Base-by-base conservation (phyloP, 306 rosid genomes). In the Castanea crenata region DNA sequence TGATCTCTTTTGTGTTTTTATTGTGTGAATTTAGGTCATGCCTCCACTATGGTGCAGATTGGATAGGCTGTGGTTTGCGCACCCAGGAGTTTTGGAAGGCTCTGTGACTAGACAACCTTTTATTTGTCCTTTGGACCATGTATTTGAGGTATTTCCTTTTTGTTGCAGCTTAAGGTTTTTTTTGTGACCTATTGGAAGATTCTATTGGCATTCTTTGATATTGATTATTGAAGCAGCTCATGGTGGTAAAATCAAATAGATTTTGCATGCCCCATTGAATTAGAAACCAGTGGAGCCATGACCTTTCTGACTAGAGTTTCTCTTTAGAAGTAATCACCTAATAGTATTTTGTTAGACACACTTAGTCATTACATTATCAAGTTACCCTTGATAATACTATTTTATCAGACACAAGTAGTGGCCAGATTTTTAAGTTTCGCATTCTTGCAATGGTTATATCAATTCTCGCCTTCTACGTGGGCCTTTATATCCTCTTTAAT, bases 11-110 rank as follows among this genome's bases (percentile, higher is more conserved):
- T 57, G 44, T 70, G 55, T 62, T 59, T 69, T 71, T 62, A 57
- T 74, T 71, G 67, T 71, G 75, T 84, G 72, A 61, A 31, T 83
- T 74, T 83, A 95, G 99, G 97, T 95, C 82, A 84, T 95, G 98
- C 99, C 99, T 85, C 99, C 96, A 81, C 80, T 95, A 63, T 95
- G 99, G 99, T 95, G 99, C 91, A 88, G 96, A 82, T 58, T 95
- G 82, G 99, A 95, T 81, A 88, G 96, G 88, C 97, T 95, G n/a
- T 95, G 98, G 99, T 95, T 90, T 88, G 76, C 96, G 44, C 99
- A 95, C 87, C 99, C 99, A 54, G 99, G 99, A 57, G 83, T 90
- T 83, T 87, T 95, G 79, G 89, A 87, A 80, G 99, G 99, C 55
- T 83, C 99, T 54, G 71, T 95, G 87, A 93, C 98, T 55, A 87